Evolutionary conservation across 495 filamentous ascomycete genomes (phyloP), one percentile per base, ranked within the genome.

Genomic region (Daldinia concentrica): DNA sequence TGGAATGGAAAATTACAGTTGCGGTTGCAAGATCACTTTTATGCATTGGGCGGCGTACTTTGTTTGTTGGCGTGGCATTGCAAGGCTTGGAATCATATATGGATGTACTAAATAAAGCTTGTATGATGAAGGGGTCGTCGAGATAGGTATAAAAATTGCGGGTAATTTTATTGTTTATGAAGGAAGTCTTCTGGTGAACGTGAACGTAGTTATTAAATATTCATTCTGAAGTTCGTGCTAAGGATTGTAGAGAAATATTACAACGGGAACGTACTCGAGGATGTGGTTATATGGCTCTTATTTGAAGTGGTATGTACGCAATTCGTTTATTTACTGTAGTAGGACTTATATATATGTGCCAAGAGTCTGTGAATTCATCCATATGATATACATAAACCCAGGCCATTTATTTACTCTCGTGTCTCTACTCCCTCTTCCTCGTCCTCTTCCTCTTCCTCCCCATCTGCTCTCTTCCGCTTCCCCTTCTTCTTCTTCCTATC

Each of bases 21-120:
- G 64, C 51, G 34, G 54, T n/a, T 50, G 64, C 51, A 48, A 60
- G 59, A 45, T 69, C 30, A 43, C 12, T 54, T 6, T 17, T 6
- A 30, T 54, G 73, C 69, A 74, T 76, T 66, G 62, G 59, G 67
- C 64, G 76, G 73, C 71, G 72, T 67, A 71, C 56, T 19, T 39
- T 75, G n/a, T 54, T 60, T 36, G 36, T 39, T 55, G 43, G 43
- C 43, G 22, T 48, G 22, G 43, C 19, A 48, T 22, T 48, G 43
- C 8, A 19, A 24, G 19, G 19, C 43, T 48, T 48, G 43, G 43
- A 48, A 24, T 48, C 43, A 48, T 24, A 3, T 24, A 48, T 22
- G 0, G 24, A 48, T 12, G 19, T 48, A 48, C 24, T 24, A 48
- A 4, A 24, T 9, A 0, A 48, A 11, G 19, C 19, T 48, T 48